Percentiles rank a stretch among this genome's conserved stretches.
phyloP scores from a whole-genome alignment of 768 basidiomycete species.

The Tricholoma bakamatsutake region DNA sequence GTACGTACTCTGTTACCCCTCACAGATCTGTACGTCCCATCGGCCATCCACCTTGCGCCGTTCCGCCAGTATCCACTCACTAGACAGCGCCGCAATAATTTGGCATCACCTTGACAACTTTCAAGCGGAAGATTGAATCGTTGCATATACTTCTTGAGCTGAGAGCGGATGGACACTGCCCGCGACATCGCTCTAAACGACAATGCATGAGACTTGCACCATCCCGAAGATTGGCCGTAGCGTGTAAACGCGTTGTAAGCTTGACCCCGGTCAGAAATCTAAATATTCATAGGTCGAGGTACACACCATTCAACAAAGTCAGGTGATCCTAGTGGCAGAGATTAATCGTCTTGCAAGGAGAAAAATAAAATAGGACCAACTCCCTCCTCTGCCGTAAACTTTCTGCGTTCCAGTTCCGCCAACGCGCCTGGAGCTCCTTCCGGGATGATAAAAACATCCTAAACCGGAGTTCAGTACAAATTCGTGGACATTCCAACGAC shows the following conservation, averaged over 20 bases:
- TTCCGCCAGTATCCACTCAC: constrained; percentile 94
- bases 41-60: constrained; percentile 84
- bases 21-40: constrained; percentile 90
- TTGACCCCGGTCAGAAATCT: constrained; percentile 21
- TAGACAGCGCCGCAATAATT: constrained; percentile 78
- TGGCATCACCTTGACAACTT: constrained; percentile 87
- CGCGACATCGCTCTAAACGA: constrained; percentile 94
- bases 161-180: constrained; percentile 90
- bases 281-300: neutral
- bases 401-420: constrained; percentile 88
- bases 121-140: constrained; percentile 78
- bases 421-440: constrained; percentile 81
- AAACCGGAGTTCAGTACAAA: neutral
- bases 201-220: constrained; percentile 90
- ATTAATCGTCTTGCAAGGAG: neutral
- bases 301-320: constrained; percentile 82
- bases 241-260: constrained; percentile 91
- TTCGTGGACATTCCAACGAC: neutral
- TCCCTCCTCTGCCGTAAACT: constrained; percentile 98
- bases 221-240: constrained; percentile 79
- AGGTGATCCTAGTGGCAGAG: constrained; percentile 73
- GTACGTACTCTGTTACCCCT: constrained; percentile 71
- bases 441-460: constrained; percentile 90
- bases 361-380: constrained; percentile 36
- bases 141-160: constrained; percentile 91